These are phyloP conservation scores for Globisporangium viniferum DNA, from an alignment of 352 stramenopile species.

Conservation along the genomic window DNA sequence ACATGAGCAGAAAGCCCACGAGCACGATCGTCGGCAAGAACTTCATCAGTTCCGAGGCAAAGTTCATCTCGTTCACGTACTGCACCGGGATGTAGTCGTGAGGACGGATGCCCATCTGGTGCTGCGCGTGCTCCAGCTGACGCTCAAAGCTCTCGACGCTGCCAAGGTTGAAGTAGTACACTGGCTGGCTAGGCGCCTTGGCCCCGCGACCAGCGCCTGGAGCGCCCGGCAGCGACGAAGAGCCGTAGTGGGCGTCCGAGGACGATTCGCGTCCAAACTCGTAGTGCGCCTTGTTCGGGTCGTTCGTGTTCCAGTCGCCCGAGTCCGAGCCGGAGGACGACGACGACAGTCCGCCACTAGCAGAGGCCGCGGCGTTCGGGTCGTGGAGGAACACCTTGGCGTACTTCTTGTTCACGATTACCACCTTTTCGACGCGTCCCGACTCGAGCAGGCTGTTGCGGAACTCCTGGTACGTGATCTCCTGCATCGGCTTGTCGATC, in stretches of 20 bases:
- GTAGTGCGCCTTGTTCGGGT: slow-evolving; percentile 30
- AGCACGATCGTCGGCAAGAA: slow-evolving; percentile 94
- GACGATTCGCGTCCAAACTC: slow-evolving; percentile 22
- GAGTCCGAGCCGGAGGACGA: slow-evolving; percentile 12
- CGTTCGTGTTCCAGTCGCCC: slow-evolving; percentile 32
- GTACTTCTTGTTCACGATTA: slow-evolving; percentile 91
- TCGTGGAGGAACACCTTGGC: slow-evolving; percentile 86
- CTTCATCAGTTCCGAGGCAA: slow-evolving; percentile 92
- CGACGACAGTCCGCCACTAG: slow-evolving; percentile 10
- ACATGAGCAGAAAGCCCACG: slow-evolving; percentile 92
- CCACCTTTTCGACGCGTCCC: slow-evolving; percentile 86
- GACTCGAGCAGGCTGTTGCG: slow-evolving; percentile 81
- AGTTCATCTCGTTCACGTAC: slow-evolving; percentile 96
- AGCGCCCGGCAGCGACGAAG: slow-evolving; percentile 11
- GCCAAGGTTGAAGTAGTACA: slow-evolving; percentile 97
- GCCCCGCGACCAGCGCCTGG: slow-evolving; percentile 8
- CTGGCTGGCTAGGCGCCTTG: slow-evolving; percentile 32
- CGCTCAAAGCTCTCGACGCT: slow-evolving; percentile 97
- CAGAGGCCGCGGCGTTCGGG: slow-evolving; percentile 9
- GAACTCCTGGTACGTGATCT: slow-evolving; percentile 92
- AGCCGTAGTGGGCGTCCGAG: slow-evolving; percentile 20
- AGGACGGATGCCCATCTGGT: slow-evolving; percentile 91
- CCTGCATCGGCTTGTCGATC: slow-evolving; percentile 82
- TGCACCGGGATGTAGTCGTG: slow-evolving; percentile 97
- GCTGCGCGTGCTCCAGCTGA: slow-evolving; percentile 96